These are phyloP conservation scores for Fremontodendron californicum DNA, from an alignment of 345 rosid genomes.

Conservation along the genomic window DNA sequence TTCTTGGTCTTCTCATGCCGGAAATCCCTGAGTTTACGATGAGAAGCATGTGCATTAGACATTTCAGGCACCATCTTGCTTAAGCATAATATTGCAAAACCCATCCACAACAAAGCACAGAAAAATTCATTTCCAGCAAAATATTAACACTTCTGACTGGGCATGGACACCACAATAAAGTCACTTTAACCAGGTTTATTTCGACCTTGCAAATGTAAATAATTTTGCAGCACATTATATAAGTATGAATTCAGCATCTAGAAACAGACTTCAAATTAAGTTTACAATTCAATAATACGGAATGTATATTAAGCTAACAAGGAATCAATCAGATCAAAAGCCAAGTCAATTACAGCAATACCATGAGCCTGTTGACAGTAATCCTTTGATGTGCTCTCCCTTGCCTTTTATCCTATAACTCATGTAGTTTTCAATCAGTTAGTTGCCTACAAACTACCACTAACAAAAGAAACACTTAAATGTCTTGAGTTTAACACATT, in stretches of 20 bases:
- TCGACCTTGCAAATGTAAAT: neutral
- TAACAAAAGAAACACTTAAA: neutral
- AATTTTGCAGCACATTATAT: neutral
- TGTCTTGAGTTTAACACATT: neutral
- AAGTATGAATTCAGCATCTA: neutral
- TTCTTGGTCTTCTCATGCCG: slow-evolving; percentile 98
- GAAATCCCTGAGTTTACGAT: slow-evolving; percentile 51
- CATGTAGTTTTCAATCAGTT: neutral
- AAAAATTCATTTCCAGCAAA: neutral
- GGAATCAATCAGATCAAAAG: too few relatives aligned
- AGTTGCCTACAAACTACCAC: neutral
- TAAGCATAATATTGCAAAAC: neutral
- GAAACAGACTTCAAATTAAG: neutral
- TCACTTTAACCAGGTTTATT: neutral
- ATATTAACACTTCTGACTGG: neutral
- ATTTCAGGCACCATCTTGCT: neutral
- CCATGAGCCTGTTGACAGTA: too few relatives aligned
- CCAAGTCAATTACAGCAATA: too few relatives aligned
- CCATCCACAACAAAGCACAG: neutral
- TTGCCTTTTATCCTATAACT: neutral
- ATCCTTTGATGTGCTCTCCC: neutral
- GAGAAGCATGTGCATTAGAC: neutral
- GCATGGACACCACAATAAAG: neutral
- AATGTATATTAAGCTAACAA: neutral
- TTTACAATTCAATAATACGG: neutral